Evolutionary conservation across 2,329 filamentous ascomycete genomes (phyloP), one percentile per base, ranked within the genome.

Genomic region (Ceratocystis diversiconidia): DNA sequence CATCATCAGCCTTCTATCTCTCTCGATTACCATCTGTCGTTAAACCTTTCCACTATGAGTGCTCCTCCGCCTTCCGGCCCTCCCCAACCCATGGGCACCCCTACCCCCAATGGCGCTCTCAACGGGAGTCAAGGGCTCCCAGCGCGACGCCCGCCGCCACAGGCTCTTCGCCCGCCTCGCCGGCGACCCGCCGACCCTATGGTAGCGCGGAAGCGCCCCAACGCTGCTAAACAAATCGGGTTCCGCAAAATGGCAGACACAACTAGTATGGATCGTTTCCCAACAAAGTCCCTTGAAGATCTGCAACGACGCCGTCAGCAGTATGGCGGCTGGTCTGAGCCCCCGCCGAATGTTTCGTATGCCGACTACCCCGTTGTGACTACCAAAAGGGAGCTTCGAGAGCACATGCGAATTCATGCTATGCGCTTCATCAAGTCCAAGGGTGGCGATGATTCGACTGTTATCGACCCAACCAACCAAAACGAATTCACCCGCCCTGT

Each of bases 401-500:
- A 94, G 70, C 89, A 88, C 5, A 77, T 95, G 67, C 88, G 92
- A 61, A 86, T 91, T 72, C 94, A 99, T 73, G 83, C 95, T 69
- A 92, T 96, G 79, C 87, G 89, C 70, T 85, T 99, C 70, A 73
- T 76, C 66, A 81, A 87, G 68, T 78, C 81, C 63, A 85, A 85
- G 71, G 68, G 71, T 10, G 70, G 68, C 61, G 71, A 75, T 8
- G 74, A 73, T 22, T 78, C 79, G 68, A 87, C 88, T 70, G 81
- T 85, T 41, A 73, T 90, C 68, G 86, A 97, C 72, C 82, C 84
- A 1, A 79, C 79, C 30, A 77, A 86, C 70, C 86, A 92, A 70
- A 79, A 85, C 5, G 85, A 95, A 63, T 99, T 97, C 73, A 87
- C 89, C 19, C 85, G 91, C 32, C 94, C 94, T 0, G 89, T 97